Conservation (phyloP, 768 basidiomycete genomes). For the Boletellus ananiceps region DNA sequence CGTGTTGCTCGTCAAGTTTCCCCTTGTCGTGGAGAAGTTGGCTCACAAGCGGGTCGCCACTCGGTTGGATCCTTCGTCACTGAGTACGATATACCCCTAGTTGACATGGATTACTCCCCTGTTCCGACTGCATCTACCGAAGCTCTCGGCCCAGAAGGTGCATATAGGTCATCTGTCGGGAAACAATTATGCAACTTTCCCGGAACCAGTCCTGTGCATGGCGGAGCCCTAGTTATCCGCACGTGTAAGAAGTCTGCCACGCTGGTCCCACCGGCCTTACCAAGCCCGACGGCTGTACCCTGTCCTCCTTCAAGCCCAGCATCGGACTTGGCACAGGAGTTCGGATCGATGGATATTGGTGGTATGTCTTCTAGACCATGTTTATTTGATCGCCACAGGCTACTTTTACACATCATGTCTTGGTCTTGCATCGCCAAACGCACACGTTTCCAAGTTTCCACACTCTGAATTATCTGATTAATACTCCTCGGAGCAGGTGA, state of each 20-base stretch:
- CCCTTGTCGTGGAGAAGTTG: neutral
- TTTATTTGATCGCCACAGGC: neutral
- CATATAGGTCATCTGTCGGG: constrained; percentile 4
- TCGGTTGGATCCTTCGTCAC: constrained; percentile 12
- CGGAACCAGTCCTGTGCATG: constrained; percentile 11
- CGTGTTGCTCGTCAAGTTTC: neutral
- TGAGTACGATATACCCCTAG: constrained; percentile 15
- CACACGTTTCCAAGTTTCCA: neutral
- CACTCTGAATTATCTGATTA: constrained; percentile 2
- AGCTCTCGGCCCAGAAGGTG: neutral
- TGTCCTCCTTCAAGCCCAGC: constrained; percentile 18
- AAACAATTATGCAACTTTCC: constrained; percentile 6
- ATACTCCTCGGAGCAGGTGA: constrained; percentile 11
- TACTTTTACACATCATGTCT: neutral
- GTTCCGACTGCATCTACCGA: neutral
- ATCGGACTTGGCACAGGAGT: constrained; percentile 15
- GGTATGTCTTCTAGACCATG: constrained; percentile 20
- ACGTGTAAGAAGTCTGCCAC: neutral
- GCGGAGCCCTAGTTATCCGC: neutral
- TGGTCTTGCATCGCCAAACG: neutral
- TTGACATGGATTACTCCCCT: constrained; percentile 3
- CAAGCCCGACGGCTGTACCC: neutral
- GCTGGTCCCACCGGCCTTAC: constrained; percentile 3
- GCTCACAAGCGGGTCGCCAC: neutral
- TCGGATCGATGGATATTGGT: constrained; percentile 23